Base-by-base conservation (phyloP, 768 basidiomycete genomes). In the Pluteus cervinus region DNA sequence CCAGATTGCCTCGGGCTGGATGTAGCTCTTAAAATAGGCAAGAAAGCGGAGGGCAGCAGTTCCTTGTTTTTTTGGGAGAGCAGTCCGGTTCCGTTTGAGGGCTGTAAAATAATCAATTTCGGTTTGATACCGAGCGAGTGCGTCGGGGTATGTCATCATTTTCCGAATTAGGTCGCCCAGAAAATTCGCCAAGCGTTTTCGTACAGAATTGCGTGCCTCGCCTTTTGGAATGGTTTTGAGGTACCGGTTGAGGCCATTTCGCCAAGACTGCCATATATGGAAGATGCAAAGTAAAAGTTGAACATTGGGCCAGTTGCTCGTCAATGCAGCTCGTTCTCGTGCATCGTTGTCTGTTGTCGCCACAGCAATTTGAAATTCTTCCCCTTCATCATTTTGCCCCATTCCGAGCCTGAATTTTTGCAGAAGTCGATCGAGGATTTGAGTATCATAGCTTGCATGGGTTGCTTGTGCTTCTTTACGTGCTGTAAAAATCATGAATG, bases 261-360 rank as follows among this genome's bases (percentile, higher is more conserved):
- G 38, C 63, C 60, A 62, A 16, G 51, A 49, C 29, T 62, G 60
- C 46, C 55, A 55, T 20, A 51, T 37, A 46, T 65, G 60, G 37
- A 65, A 62, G 20, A 53, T 54, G 46, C 63, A 64, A 2, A 64
- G 48, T 2, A 64, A 18, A 10, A 63, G 60, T 9, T 41, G 22
- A 32, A 61, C 39, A n/a, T 21, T 20, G 1, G 29, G 30, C 43
- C 44, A 56, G 36, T 36, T 44, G 16, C 17, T 17, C 10, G 38
- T 24, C 5, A 60, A 49, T 12, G 48, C 57, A 21, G 18, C 21
- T 2, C 50, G 46, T 35, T 61, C 57, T 4, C 49, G 37, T 3
- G 48, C 31, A 39, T 63, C 55, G 26, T 53, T 61, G 36, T 61
- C 57, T 1, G 60, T 62, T 18, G 25, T 52, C 8, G 37, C 60